These are phyloP conservation scores for Dovyalis caffra DNA, from an alignment of 345 rosid genomes.

Conservation along the genomic window DNA sequence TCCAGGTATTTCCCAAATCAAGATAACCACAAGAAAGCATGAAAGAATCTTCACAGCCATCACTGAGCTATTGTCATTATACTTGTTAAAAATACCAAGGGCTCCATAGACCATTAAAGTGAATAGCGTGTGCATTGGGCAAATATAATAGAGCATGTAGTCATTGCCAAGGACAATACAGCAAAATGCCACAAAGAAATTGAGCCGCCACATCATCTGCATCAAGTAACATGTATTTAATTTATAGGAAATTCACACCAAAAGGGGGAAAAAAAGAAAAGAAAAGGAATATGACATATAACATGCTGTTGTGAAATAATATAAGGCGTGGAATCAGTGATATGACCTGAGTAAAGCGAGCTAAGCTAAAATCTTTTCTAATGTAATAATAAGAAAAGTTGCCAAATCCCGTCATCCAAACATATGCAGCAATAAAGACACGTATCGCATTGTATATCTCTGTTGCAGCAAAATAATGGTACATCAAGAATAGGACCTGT, in stretches of 20 bases:
- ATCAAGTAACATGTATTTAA: conserved; percentile 29
- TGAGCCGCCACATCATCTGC: conserved; percentile 99
- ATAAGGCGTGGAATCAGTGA: conserved; percentile 1
- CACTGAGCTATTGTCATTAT: conserved; percentile 87
- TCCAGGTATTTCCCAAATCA: conserved; percentile 95
- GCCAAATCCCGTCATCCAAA: conserved; percentile 98
- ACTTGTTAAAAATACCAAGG: conserved; percentile 78
- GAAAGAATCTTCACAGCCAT: conserved; percentile 78
- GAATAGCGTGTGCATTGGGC: conserved; percentile 98
- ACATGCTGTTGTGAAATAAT: not conserved
- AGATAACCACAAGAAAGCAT: conserved; percentile 78
- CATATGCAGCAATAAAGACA: conserved; percentile 93
- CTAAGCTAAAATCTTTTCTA: conserved; percentile 90
- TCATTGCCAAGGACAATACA: conserved; percentile 93
- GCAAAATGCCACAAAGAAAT: conserved; percentile 85
- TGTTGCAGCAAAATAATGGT: conserved; percentile 94
- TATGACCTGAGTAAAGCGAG: conserved; percentile 87
- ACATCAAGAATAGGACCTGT: conserved; percentile 95
- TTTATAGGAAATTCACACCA: not conserved
- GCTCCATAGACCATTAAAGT: conserved; percentile 95
- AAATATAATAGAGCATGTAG: conserved; percentile 90
- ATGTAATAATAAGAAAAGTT: conserved; percentile 95
- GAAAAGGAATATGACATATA: conserved; percentile 2
- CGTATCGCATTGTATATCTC: conserved; percentile 96
- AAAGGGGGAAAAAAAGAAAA: not conserved